phyloP scores from a whole-genome alignment of 305 asterid genomes.

The Fraxinus nigra region DNA sequence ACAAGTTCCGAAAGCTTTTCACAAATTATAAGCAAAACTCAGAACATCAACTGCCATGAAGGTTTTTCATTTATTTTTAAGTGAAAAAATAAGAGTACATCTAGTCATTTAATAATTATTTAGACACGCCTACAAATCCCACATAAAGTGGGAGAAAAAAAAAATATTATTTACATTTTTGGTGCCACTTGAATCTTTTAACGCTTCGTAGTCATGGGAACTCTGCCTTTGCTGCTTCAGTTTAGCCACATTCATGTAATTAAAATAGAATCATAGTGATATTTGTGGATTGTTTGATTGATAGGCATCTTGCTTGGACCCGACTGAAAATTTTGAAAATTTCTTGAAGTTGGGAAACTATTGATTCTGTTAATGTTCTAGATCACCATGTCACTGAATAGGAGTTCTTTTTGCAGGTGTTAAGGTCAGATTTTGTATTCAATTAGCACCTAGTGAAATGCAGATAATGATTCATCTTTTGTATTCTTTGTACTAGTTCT shows the following conservation, averaged over 20 bases:
- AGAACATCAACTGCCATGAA: background rate
- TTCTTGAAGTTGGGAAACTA: background rate
- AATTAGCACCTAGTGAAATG: background rate
- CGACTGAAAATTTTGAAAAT: background rate
- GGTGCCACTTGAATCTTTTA: background rate
- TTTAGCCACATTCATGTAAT: background rate
- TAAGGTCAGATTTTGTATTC: background rate
- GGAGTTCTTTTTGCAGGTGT: background rate
- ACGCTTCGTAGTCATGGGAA: background rate
- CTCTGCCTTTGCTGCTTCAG: background rate
- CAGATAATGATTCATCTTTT: background rate
- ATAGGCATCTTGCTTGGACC: background rate
- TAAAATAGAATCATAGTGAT: background rate
- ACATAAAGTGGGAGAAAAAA: background rate
- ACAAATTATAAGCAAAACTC: background rate
- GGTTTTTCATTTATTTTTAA: background rate
- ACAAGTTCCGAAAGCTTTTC: background rate
- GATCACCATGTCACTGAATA: background rate
- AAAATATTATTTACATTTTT: background rate
- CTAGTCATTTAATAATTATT: background rate
- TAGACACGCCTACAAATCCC: background rate
- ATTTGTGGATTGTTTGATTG: background rate
- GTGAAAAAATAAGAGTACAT: background rate
- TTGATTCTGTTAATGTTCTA: background rate
- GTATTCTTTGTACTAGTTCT: background rate